Conservation (phyloP, 306 rosid species). For the Citrullus mucosospermus region DNA sequence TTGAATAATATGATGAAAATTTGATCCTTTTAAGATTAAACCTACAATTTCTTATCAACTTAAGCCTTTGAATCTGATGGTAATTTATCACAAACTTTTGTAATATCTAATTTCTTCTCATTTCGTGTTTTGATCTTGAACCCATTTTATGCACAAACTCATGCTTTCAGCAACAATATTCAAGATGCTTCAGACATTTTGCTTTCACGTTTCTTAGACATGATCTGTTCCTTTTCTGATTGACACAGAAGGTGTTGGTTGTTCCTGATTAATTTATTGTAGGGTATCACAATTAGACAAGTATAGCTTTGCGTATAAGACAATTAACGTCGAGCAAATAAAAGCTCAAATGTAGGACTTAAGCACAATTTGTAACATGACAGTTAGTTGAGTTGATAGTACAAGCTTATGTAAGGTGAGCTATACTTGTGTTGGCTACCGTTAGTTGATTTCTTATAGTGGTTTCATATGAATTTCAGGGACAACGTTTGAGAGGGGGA, state of each 20-base stretch:
- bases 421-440: no score
- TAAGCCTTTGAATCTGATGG: neutral
- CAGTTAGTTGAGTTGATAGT: no score
- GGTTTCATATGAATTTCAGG: slow-evolving; percentile 25
- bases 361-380: neutral
- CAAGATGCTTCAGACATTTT: neutral
- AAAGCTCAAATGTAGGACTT: neutral
- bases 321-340: neutral
- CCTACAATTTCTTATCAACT: neutral
- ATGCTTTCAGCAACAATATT: neutral
- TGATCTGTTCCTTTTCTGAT: neutral
- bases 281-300: neutral
- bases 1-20: neutral
- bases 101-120: neutral
- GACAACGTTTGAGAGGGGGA: slow-evolving; percentile 63
- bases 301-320: neutral
- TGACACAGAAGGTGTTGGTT: neutral
- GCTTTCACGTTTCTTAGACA: neutral
- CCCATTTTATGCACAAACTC: neutral
- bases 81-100: neutral
- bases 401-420: no score
- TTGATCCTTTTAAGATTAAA: neutral
- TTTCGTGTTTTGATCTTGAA: neutral
- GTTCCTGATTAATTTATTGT: neutral
- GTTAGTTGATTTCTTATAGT: neutral